Conservation (phyloP, 345 rosid species). For the Heritiera fomes region DNA sequence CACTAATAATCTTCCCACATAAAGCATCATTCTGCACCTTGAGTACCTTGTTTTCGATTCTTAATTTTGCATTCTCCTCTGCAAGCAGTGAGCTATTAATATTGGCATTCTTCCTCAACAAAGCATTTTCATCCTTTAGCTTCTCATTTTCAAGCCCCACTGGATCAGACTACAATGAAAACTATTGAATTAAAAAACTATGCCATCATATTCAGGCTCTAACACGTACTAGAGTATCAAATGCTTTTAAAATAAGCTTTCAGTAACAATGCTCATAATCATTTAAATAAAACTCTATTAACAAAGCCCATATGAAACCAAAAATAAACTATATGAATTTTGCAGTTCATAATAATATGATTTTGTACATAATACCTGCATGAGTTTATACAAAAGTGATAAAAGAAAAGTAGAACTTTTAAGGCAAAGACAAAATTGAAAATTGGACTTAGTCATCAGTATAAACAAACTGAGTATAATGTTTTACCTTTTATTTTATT, state of each 20-base stretch:
- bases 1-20: conserved; percentile 8
- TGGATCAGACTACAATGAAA: background rate
- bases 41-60: conserved; percentile 8
- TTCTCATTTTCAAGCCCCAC: background rate
- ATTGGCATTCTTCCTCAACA: background rate
- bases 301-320: background rate
- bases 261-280: background rate
- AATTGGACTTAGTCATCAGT: background rate
- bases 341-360: no score
- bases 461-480: background rate
- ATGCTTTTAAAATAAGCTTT: background rate
- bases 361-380: no score
- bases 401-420: background rate
- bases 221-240: background rate
- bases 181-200: background rate
- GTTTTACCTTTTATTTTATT: no score
- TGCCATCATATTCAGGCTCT: background rate
- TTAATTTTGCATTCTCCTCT: conserved; percentile 2
- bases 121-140: conserved; percentile 3
- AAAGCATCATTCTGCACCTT: conserved; percentile 13
- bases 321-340: background rate
- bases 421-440: background rate
- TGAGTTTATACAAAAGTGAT: background rate
- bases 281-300: background rate
- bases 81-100: background rate